Percentiles rank a stretch among this genome's conserved stretches.
Evolutionary conservation across 306 rosid genomes (phyloP).

Genomic region (Prunus mongolica): DNA sequence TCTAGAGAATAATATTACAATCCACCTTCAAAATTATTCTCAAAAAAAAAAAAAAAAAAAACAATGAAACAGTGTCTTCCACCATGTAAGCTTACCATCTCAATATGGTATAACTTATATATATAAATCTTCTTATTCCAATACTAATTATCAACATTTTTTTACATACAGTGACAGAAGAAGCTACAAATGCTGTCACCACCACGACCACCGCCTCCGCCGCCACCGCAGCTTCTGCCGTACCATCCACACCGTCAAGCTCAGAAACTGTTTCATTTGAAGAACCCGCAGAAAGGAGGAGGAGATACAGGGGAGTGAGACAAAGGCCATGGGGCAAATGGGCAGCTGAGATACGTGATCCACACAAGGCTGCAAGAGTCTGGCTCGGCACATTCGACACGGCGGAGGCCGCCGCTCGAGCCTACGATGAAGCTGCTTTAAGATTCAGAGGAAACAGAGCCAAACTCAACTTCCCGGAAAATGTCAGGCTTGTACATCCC

Average conservation of each 20-base stretch:
- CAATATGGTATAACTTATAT: too few species aligned
- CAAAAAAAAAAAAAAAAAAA: background rate
- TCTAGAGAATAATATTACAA: background rate
- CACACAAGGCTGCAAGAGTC: slow-evolving; percentile 92
- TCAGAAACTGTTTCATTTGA: slow-evolving; percentile 30
- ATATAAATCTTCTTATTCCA: too few species aligned
- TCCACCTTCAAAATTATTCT: background rate
- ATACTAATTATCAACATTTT: background rate
- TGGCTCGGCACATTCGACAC: slow-evolving; percentile 99
- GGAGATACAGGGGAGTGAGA: slow-evolving; percentile 89
- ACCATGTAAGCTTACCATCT: background rate
- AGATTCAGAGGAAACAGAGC: slow-evolving; percentile 93
- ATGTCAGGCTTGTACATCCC: slow-evolving; percentile 47
- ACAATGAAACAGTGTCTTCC: background rate
- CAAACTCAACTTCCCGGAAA: slow-evolving; percentile 88
- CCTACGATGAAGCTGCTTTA: slow-evolving; percentile 92
- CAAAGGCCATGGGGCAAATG: slow-evolving; percentile 99
- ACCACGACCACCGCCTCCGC: background rate
- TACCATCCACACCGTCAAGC: slow-evolving; percentile 11
- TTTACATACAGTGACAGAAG: slow-evolving; percentile 32
- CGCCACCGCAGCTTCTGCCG: background rate
- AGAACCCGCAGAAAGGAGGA: slow-evolving; percentile 56
- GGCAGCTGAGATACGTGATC: slow-evolving; percentile 98
- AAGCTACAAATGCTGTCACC: slow-evolving; percentile 11
- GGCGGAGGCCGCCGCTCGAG: slow-evolving; percentile 92